phyloP scores from a whole-genome alignment of 139 green algal species.

The Gonium pectorale region DNA sequence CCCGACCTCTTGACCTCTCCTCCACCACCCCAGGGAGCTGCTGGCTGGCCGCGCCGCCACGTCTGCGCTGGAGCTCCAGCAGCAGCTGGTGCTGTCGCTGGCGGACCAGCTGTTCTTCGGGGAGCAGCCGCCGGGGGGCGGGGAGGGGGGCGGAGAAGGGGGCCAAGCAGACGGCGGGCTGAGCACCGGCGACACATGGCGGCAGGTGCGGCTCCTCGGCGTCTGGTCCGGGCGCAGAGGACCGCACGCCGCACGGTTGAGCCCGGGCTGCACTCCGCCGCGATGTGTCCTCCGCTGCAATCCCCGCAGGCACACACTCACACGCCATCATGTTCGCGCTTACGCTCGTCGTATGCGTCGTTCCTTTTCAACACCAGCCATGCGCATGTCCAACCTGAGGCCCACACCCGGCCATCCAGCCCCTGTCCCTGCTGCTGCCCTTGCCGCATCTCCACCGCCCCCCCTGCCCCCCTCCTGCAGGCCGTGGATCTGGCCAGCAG shows the following conservation, averaged over 20 bases:
- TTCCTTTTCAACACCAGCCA: too few species aligned
- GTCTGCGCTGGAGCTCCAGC: slow-evolving; percentile 58
- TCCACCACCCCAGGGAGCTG: slow-evolving; percentile 25
- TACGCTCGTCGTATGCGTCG: too few species aligned
- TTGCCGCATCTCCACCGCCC: not conserved
- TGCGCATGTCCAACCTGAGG: too few species aligned
- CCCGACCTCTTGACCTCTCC: not conserved
- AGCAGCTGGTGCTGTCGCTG: slow-evolving; percentile 65
- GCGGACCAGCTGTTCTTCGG: slow-evolving; percentile 62
- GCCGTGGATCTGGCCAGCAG: slow-evolving; percentile 39
- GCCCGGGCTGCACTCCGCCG: too few species aligned
- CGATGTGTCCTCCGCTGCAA: too few species aligned
- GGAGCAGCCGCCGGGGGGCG: not conserved
- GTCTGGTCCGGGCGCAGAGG: too few species aligned
- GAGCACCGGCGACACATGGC: slow-evolving; percentile 39
- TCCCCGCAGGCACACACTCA: too few species aligned
- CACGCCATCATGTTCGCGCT: too few species aligned
- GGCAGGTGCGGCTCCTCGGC: too few species aligned
- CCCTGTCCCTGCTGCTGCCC: not conserved
- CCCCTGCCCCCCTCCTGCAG: not conserved
- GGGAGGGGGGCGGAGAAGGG: not conserved
- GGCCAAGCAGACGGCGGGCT: not conserved
- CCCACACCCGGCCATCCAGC: not conserved
- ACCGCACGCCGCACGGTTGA: too few species aligned
- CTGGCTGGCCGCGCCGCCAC: slow-evolving; percentile 45